Evolutionary conservation across 768 basidiomycete genomes (phyloP), one percentile per base, ranked within the genome.

Genomic region (Boletus reticuloceps): DNA sequence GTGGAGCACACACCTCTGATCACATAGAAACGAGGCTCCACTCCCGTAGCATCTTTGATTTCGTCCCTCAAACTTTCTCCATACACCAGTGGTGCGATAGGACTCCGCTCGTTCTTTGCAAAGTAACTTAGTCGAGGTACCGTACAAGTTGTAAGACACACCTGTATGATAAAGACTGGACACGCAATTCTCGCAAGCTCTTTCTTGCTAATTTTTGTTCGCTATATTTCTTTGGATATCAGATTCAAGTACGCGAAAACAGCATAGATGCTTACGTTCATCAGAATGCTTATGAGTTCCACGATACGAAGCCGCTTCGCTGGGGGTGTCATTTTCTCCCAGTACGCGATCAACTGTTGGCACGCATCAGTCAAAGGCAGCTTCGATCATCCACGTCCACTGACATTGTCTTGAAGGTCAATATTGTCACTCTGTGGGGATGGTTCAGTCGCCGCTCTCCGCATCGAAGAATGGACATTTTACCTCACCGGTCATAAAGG

Each of bases 151-250:
- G 40, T 31, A 11, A 11, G 17, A 64, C 75, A 53, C 50, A 88
- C 88, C 70, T 89, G 88, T 41, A 90, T 78, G 19, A 90, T 80
- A 13, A 90, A 73, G 12, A 86, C 81, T 3, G 89, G 89, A 57
- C 82, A 80, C 6, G 68, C 81, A 48, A 91, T 80, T 39, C 69
- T 62, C n/a, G 77, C 76, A 29, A 82, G 73, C 55, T 78, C 74
- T 27, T 79, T 76, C 19, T 75, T 58, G 39, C 62, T 77, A 45
- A 89, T 67, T 6, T 80, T 78, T 36, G 77, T 77, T 61, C 88
- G 78, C 89, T 91, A 53, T 25, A 27, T 36, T 36, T 36, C 25
- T 25, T 25, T 36, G 14, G 29, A 62, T 12, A 11, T 13, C 40
- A 52, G 27, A 59, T 43, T 43, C 49, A 40, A 32, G n/a, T 19